Conservation (phyloP, 441 rosid genomes). For the Codiaeum variegatum region DNA sequence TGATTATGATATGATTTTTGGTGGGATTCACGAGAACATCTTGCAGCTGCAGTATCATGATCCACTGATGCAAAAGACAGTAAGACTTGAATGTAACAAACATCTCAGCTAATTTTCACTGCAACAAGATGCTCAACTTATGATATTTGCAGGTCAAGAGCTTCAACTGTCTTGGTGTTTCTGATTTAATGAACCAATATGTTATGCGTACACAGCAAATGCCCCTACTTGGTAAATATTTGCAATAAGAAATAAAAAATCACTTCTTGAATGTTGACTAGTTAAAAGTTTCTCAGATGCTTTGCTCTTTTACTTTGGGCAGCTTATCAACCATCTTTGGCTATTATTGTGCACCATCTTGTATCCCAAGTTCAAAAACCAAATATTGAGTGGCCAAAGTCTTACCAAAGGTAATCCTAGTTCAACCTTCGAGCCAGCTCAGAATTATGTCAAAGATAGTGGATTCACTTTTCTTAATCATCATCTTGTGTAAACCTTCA, state of each 20-base stretch:
- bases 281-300: slow-evolving; percentile 11
- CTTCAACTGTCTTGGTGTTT: slow-evolving; percentile 66
- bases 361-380: slow-evolving; percentile 87
- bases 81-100: slow-evolving; percentile 37
- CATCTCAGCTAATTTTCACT: slow-evolving; percentile 16
- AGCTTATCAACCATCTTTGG: slow-evolving; percentile 78
- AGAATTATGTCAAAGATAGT: slow-evolving; percentile 13
- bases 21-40: slow-evolving; percentile 88
- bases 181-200: slow-evolving; percentile 71
- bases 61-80: slow-evolving; percentile 94
- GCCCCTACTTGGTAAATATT: slow-evolving; percentile 59
- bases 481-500: slow-evolving; percentile 35
- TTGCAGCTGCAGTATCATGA: slow-evolving; percentile 88
- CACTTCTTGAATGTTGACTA: slow-evolving; percentile 15
- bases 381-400: slow-evolving; percentile 91
- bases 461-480: slow-evolving; percentile 21
- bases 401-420: slow-evolving; percentile 62
- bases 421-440: slow-evolving; percentile 18
- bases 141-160: slow-evolving; percentile 61
- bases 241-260: slow-evolving; percentile 6
- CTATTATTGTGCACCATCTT: slow-evolving; percentile 55
- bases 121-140: slow-evolving; percentile 21
- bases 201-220: slow-evolving; percentile 75
- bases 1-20: slow-evolving; percentile 81
- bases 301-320: slow-evolving; percentile 25